These are phyloP conservation scores for Eucalyptus curtisii DNA, from an alignment of 345 rosid species.

Conservation along the genomic window DNA sequence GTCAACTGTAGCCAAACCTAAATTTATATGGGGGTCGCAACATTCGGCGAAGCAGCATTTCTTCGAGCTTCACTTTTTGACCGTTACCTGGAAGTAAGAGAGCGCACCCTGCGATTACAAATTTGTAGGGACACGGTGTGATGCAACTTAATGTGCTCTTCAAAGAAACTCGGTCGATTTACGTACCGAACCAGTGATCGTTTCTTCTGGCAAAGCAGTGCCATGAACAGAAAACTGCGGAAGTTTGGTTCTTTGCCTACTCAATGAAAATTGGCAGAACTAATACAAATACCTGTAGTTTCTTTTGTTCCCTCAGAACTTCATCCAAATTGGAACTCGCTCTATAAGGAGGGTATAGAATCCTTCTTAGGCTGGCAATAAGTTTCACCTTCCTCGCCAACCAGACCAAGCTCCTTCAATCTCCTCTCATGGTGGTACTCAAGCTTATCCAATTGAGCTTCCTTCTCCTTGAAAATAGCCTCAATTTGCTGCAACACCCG, in stretches of 20 bases:
- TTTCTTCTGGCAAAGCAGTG: not conserved
- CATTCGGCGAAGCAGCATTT: not conserved
- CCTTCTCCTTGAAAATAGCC: not conserved
- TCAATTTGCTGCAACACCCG: not conserved
- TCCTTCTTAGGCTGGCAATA: not conserved
- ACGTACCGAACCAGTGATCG: not conserved
- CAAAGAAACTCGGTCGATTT: not conserved
- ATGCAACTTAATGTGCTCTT: not conserved
- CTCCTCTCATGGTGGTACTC: conserved; percentile 3
- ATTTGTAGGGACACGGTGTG: not conserved
- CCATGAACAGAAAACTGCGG: not conserved
- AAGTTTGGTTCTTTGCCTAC: not conserved
- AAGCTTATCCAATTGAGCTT: not conserved
- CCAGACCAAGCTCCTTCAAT: conserved; percentile 3
- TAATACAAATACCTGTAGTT: not conserved
- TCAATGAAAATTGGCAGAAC: not conserved
- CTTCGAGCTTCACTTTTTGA: not conserved
- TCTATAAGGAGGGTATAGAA: not conserved
- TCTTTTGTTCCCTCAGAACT: not conserved
- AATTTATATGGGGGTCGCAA: not conserved
- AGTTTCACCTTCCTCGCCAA: not conserved
- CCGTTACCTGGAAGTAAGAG: not conserved
- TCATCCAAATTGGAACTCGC: not conserved
- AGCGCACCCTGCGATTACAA: not conserved
- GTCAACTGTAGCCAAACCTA: not conserved